Evolutionary conservation across 345 rosid genomes (phyloP), one percentile per base, ranked within the genome.

Genomic region (Populus tremula): DNA sequence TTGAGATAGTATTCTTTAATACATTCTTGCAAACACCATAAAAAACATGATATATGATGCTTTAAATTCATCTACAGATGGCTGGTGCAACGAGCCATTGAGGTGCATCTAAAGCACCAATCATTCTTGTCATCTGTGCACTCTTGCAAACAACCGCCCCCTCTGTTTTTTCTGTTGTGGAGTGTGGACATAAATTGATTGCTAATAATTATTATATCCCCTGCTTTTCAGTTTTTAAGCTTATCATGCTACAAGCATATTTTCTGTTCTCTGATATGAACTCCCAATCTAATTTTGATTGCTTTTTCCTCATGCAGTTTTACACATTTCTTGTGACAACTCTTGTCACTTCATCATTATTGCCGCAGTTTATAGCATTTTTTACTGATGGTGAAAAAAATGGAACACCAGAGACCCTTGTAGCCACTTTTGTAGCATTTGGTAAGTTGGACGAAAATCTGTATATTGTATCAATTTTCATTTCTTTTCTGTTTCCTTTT

Each of bases 311-410:
- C 43, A 23, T 69, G 78, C 81, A 81, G 84, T 69, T 77, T 63
- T 81, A 81, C 74, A 77, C 84, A 53, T 81, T 77, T 77, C 84
- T 81, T 43, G 81, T 77, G 77, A 81, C 84, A 68, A 63, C 84
- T 68, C 81, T 81, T 14, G 84, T 81, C 8, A 73, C 84, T 64
- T 23, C 69, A 53, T 77, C 78, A 16, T 63, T 81, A 50, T 70
- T 81, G 67, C 81, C 72, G 36, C 68, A 73, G 16, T 77, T 81
- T 29, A 39, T 81, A 61, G 75, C 78, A 31, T 81, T 81, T 74
- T 77, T 81, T 38, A 21, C 67, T 12, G 84, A 69, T 27, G 81
- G 72, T 67, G 84, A 77, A 62, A 54, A 73, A 68, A 39, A 36
- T 47, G 84, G 64, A 77, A 73, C 84, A 13, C 76, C 84, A 53